Evolutionary conservation across 768 basidiomycete species (phyloP).

Genomic region (Suillus hirtellus): DNA sequence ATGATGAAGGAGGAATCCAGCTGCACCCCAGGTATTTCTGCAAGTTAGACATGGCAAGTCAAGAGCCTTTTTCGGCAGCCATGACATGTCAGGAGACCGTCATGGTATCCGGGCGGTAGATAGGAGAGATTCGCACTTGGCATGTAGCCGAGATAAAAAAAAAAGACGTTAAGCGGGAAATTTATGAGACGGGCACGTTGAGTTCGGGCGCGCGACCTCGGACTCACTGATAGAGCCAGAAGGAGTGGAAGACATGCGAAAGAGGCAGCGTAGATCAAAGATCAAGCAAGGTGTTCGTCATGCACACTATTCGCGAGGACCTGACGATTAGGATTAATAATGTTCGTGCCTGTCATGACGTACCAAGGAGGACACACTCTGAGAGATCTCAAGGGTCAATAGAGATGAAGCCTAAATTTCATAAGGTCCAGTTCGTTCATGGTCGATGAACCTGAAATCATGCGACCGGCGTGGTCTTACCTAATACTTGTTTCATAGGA

Average conservation of each 20-base stretch:
- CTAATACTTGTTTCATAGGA: neutral
- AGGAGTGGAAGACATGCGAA: slow-evolving; percentile 15
- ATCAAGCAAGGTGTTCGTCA: slow-evolving; percentile 17
- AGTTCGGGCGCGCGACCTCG: slow-evolving; percentile 15
- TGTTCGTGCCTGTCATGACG: slow-evolving; percentile 28
- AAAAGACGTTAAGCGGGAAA: slow-evolving; percentile 13
- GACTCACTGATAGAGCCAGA: slow-evolving; percentile 14
- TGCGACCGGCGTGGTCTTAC: slow-evolving; percentile 10
- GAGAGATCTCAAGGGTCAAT: slow-evolving; percentile 8
- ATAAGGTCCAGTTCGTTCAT: slow-evolving; percentile 12
- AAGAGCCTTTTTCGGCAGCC: slow-evolving; percentile 26
- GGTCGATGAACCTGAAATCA: slow-evolving; percentile 14
- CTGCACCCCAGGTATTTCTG: slow-evolving; percentile 27
- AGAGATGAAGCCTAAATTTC: slow-evolving; percentile 27
- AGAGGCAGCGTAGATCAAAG: slow-evolving; percentile 21
- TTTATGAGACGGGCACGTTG: slow-evolving; percentile 19
- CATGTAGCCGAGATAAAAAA: slow-evolving; percentile 23
- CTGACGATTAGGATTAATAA: slow-evolving; percentile 15
- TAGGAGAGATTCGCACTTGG: slow-evolving; percentile 18
- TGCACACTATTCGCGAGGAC: slow-evolving; percentile 10
- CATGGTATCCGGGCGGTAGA: slow-evolving; percentile 20
- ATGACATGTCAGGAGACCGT: slow-evolving; percentile 20
- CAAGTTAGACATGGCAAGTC: slow-evolving; percentile 9
- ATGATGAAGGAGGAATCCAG: slow-evolving; percentile 6
- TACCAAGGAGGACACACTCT: slow-evolving; percentile 21